These are phyloP conservation scores for Chenopodium berlandieri DNA, from an alignment of 148 eudicot genomes.

Conservation along the genomic window DNA sequence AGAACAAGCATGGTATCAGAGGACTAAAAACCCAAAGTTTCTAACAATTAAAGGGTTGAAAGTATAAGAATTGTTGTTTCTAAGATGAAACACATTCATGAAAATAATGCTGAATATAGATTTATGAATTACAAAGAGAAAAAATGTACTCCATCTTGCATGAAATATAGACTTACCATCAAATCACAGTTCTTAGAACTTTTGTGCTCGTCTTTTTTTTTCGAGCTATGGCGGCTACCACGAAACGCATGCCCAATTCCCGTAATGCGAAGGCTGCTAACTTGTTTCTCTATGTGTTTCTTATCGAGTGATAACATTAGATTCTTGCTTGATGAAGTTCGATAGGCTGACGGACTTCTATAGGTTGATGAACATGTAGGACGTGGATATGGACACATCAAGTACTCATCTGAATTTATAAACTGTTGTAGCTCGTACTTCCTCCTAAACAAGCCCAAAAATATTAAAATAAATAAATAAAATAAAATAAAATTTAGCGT, in stretches of 20 bases:
- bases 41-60: not conserved
- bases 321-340: conserved; percentile 27
- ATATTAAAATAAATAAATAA: no score
- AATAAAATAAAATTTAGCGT: conserved; percentile 1
- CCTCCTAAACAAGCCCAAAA: conserved; percentile 52
- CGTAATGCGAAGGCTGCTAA: conserved; percentile 43
- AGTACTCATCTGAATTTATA: conserved; percentile 35
- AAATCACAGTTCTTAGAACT: conserved; percentile 49
- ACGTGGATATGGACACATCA: conserved; percentile 53
- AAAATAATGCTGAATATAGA: not conserved
- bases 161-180: conserved; percentile 41
- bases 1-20: no score
- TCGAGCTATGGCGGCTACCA: conserved; percentile 73
- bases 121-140: not conserved
- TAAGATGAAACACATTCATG: not conserved
- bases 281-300: conserved; percentile 59
- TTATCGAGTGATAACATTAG: conserved; percentile 42
- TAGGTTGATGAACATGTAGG: conserved; percentile 34
- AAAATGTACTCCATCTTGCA: not conserved
- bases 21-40: not conserved
- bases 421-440: conserved; percentile 85
- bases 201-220: conserved; percentile 56
- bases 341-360: conserved; percentile 28
- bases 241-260: conserved; percentile 73
- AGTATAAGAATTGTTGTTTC: not conserved